A percentile compares a stretch with the other conserved stretches of the same genome.
These are phyloP conservation scores for Tolypocladium ovalisporum DNA, from an alignment of 2,329 filamentous ascomycete species.

Conservation along the genomic window DNA sequence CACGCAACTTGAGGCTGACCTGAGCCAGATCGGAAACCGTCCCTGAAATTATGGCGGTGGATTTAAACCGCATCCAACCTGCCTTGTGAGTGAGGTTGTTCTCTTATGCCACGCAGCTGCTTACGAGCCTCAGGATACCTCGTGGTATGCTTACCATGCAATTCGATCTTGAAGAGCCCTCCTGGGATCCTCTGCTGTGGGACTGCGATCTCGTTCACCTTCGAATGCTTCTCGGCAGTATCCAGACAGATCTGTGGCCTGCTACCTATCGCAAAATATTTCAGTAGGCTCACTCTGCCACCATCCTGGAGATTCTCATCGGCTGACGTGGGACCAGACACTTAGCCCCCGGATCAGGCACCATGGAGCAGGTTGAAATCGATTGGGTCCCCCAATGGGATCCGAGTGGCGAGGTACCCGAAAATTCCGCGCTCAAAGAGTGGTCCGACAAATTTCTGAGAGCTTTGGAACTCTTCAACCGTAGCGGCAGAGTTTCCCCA, in stretches of 20 bases:
- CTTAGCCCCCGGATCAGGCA: constrained; percentile 63
- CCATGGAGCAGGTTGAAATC: constrained; percentile 81
- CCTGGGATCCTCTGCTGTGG: constrained; percentile 39
- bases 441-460: constrained; percentile 62
- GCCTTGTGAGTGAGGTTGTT: constrained; percentile 15
- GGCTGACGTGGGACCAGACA: constrained; percentile 38
- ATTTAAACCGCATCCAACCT: constrained; percentile 30
- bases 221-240: constrained; percentile 67
- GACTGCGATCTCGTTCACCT: constrained; percentile 77
- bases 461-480: constrained; percentile 54
- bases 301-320: not conserved
- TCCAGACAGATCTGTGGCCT: constrained; percentile 57
- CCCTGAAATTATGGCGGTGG: constrained; percentile 25
- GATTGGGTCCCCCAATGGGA: constrained; percentile 69
- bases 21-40: constrained; percentile 10
- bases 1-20: not conserved
- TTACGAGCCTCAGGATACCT: constrained; percentile 49
- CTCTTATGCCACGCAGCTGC: not conserved
- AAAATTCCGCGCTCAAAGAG: constrained; percentile 44
- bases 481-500: constrained; percentile 50
- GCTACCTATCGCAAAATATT: constrained; percentile 62
- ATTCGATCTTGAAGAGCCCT: constrained; percentile 63
- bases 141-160: constrained; percentile 43
- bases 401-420: constrained; percentile 51
- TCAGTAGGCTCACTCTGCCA: not conserved